Conservation (phyloP, 129 eudicot genomes). For the Chrysanthemum seticuspe region DNA sequence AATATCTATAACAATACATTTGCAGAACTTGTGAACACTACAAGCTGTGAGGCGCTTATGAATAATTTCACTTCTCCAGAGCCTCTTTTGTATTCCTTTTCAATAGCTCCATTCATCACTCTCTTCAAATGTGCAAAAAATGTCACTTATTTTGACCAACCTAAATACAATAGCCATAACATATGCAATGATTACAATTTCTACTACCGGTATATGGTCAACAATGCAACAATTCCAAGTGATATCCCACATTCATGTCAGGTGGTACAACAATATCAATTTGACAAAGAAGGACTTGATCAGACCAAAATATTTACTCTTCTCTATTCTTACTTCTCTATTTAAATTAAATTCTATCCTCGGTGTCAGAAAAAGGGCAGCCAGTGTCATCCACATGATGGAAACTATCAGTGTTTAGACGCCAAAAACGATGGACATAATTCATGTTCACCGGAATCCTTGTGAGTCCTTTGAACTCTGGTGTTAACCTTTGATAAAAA, state of each 20-base stretch:
- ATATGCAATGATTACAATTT: conserved; percentile 4
- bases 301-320: too few species aligned
- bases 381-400: too few species aligned
- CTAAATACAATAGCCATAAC: not conserved
- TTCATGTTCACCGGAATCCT: too few species aligned
- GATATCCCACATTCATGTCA: conserved; percentile 20
- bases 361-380: too few species aligned
- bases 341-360: too few species aligned
- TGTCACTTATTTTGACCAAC: not conserved
- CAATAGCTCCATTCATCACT: conserved; percentile 18
- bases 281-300: too few species aligned
- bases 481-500: too few species aligned
- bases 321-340: too few species aligned
- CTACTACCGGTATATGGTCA: conserved; percentile 6
- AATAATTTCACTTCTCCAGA: conserved; percentile 13
- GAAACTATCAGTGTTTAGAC: too few species aligned
- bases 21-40: not conserved
- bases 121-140: conserved; percentile 36
- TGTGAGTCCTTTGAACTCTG: too few species aligned
- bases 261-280: too few species aligned
- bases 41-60: conserved; percentile 24
- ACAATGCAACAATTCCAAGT: not conserved
- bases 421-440: too few species aligned
- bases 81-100: conserved; percentile 26
- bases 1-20: not conserved